Percentiles rank a stretch among this genome's conserved stretches.
Evolutionary conservation across 1,139 yeast genomes (phyloP).

Genomic region (Keqinozyma sinolaborantium): DNA sequence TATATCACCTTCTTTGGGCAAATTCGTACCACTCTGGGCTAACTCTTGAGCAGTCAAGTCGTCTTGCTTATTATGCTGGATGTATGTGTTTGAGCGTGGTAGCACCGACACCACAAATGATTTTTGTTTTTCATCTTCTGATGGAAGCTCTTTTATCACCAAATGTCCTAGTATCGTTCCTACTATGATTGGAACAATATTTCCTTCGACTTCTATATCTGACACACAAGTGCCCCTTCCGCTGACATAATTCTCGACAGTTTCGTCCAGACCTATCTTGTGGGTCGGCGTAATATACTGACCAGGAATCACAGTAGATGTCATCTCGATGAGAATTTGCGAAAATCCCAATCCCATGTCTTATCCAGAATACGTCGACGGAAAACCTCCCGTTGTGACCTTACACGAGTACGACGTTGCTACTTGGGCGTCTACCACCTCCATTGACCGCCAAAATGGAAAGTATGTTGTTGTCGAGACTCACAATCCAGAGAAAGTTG

Average conservation of each 20-base stretch:
- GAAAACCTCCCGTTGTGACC: constrained; percentile 45
- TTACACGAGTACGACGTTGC: constrained; percentile 49
- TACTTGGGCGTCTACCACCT: constrained; percentile 49
- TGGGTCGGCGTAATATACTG: constrained; percentile 48
- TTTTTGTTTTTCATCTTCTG: constrained; percentile 5
- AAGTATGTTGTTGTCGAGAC: constrained; percentile 45
- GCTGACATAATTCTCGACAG: constrained; percentile 22
- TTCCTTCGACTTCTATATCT: constrained; percentile 22
- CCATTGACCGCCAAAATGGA: constrained; percentile 39
- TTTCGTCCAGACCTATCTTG: constrained; percentile 19
- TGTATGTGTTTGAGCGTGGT: constrained; percentile 28
- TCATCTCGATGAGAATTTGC: constrained; percentile 1
- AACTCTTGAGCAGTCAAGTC: constrained; percentile 1
- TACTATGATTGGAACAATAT: constrained; percentile 47
- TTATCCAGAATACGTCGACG: constrained; percentile 43
- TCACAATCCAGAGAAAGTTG: constrained; percentile 39
- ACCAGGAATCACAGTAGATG: constrained; percentile 64
- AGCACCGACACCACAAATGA: constrained; percentile 28
- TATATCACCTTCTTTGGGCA: constrained; percentile 83
- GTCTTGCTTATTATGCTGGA: constrained; percentile 16
- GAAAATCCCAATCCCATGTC: constrained; percentile 11
- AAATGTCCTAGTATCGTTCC: constrained; percentile 70
- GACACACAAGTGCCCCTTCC: constrained; percentile 39
- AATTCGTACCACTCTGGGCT: constrained; percentile 34
- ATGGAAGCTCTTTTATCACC: constrained; percentile 14